Base-by-base conservation (phyloP, 2,329 filamentous ascomycete species). In the Cercospora sojina region DNA sequence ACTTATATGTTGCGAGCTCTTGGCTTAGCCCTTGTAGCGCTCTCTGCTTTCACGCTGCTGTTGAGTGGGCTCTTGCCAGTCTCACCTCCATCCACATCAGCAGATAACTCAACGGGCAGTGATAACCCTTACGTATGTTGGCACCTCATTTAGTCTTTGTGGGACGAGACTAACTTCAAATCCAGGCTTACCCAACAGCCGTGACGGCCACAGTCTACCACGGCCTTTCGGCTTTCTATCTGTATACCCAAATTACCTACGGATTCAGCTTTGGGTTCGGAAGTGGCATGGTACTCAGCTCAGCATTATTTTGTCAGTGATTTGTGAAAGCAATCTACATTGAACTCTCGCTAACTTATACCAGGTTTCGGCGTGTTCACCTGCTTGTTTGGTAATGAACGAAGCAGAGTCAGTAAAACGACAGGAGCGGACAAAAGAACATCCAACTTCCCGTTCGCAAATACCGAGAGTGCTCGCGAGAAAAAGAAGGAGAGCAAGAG, bases 1-100 rank as follows among this genome's bases (percentile, higher is more conserved):
- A 79, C 86, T 64, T 94, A 94, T 83, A 88, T 93, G 77, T 87
- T 87, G 60, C 89, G 91, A 49, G 87, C 85, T 29, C 84, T 92
- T 1, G 91, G 90, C 69, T 81, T 93, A 64, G 81, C 87, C 31
- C 84, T 92, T 53, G 80, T 93, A 23, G 81, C 87, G 9, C 79
- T 94, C 29, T 88, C 87, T 32, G 74, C 88, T 6, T 79, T 90
- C 12, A 84, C 85, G n/a, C 79, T 93, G 41, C 82, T 91, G 38
- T 83, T 93, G 31, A 90, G 90, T 0, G 91, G 91, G 56, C 84
- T 85, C 2, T 82, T 94, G 5, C 91, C 91, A 0, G 78, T 93
- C 12, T 84, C 67, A 9, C 58, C 57, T 29, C 67, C 60, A 29
- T 62, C 51, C 41, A 32, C 43, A 5, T 58, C 56, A 31, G 32